A percentile compares a stretch with the other conserved stretches of the same genome.
Conservation (phyloP, 768 basidiomycete species). For the Pleurotus tuber-regium region DNA sequence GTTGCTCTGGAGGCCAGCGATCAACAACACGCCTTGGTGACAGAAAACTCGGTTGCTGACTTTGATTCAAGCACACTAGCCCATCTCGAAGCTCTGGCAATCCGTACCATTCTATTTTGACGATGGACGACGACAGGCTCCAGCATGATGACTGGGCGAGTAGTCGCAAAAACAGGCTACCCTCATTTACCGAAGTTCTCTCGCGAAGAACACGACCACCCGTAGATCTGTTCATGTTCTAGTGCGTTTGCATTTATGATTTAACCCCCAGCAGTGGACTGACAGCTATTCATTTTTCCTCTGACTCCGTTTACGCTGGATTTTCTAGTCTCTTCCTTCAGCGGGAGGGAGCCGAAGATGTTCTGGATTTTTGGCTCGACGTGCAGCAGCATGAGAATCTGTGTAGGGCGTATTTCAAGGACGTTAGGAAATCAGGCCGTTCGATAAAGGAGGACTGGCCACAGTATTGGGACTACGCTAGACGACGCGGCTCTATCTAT, state of each 20-base stretch:
- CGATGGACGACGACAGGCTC: constrained; percentile 54
- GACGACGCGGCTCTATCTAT: constrained; percentile 89
- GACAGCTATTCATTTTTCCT: constrained; percentile 8
- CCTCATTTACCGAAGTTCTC: constrained; percentile 89
- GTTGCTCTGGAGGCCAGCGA: background rate
- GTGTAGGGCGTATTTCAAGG: constrained; percentile 98
- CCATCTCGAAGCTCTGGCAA: too few species aligned
- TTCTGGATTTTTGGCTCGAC: constrained; percentile 98
- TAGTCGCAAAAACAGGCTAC: constrained; percentile 72
- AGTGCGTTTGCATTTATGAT: constrained; percentile 59
- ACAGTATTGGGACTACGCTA: constrained; percentile 94
- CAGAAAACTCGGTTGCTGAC: constrained; percentile 8
- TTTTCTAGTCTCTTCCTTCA: constrained; percentile 93
- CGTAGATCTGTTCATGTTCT: constrained; percentile 98
- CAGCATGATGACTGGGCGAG: constrained; percentile 73
- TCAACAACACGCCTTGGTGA: constrained; percentile 7
- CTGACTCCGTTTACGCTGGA: too few species aligned
- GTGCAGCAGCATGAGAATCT: constrained; percentile 99
- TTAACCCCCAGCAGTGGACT: background rate
- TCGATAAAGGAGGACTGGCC: constrained; percentile 98
- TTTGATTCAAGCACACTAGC: too few species aligned
- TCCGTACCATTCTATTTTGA: too few species aligned
- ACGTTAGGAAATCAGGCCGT: constrained; percentile 91
- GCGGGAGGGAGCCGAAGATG: constrained; percentile 93
- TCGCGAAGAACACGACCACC: constrained; percentile 89